A percentile compares a stretch with the other conserved stretches of the same genome.
Conservation (phyloP, 148 eudicot species). For the Bassia scoparia region DNA sequence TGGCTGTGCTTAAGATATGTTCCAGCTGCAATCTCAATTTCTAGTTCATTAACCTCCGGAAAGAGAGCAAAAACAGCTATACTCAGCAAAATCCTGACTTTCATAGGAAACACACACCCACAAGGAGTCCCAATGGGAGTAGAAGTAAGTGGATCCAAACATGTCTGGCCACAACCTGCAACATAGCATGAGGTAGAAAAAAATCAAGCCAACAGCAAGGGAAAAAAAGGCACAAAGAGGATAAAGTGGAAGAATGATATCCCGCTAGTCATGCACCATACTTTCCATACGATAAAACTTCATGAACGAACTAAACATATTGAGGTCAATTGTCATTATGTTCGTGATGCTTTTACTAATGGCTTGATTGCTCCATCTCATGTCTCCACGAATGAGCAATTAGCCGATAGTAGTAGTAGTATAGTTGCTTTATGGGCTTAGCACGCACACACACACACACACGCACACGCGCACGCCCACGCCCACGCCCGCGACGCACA, state of each 20-base stretch:
- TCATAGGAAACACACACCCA: constrained; percentile 91
- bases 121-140: constrained; percentile 75
- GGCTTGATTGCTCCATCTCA: not conserved
- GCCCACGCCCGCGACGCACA: too few relatives aligned
- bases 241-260: not conserved
- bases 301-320: not conserved
- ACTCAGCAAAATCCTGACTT: constrained; percentile 67
- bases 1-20: constrained; percentile 77
- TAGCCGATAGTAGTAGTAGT: too few relatives aligned
- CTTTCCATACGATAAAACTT: not conserved
- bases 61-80: constrained; percentile 67
- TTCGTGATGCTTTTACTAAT: not conserved
- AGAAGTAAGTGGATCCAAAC: constrained; percentile 75
- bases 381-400: too few relatives aligned
- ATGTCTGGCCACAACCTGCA: constrained; percentile 81
- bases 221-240: not conserved
- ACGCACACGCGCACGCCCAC: too few relatives aligned
- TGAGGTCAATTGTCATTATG: not conserved
- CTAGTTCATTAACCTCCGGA: constrained; percentile 69
- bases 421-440: too few relatives aligned
- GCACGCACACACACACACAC: too few relatives aligned
- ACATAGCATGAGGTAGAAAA: constrained; percentile 19
- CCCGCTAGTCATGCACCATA: not conserved
- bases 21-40: constrained; percentile 81
- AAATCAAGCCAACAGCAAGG: not conserved